Base-by-base conservation (phyloP, 2,329 filamentous ascomycete species). In the Aspergillus awamori region DNA sequence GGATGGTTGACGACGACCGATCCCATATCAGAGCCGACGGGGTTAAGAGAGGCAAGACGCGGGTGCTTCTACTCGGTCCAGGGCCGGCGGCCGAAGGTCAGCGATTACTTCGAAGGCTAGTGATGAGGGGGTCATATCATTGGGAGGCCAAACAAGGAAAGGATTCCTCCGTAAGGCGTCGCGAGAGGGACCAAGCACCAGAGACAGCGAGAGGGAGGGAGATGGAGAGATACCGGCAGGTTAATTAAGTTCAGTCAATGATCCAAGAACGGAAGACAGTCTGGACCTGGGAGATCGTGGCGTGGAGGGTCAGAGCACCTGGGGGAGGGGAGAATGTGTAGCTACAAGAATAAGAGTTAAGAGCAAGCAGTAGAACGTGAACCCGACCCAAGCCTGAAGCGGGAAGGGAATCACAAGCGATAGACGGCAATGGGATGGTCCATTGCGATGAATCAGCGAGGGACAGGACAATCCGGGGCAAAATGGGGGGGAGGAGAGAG, bases 1-100 rank as follows among this genome's bases (percentile, higher is more conserved):
- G 88, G 88, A 82, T 94, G 91, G 79, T 81, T 81, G 70, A 86
- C 77, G 72, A 86, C 79, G 69, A 87, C 77, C 74, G 84, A 85
- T 80, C 83, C 84, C 85, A 87, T 87, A 75, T 81, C 84, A 80
- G 36, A 51, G 53, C 49, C 41, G 55, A 41, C 20, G 52, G 52
- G 53, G 38, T 51, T 47, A 47, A 43, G 48, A 39, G 53, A 47
- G 26, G 13, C 8, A 53, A 54, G 20, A 51, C 43, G 58, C 57
- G 57, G 63, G 55, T 60, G 56, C 53, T 54, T 48, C 53, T 47
- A 26, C 51, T 62, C 58, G 61, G 58, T 53, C 57, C 53, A 15
- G 45, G 45, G 60, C 63, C 57, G 57, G 51, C 53, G 20, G 61
- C 47, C 56, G 26, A 61, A 59, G 39, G 61, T 67, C 59, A 68